phyloP scores from a whole-genome alignment of 2,329 filamentous ascomycete genomes.

The Fusarium sp. region DNA sequence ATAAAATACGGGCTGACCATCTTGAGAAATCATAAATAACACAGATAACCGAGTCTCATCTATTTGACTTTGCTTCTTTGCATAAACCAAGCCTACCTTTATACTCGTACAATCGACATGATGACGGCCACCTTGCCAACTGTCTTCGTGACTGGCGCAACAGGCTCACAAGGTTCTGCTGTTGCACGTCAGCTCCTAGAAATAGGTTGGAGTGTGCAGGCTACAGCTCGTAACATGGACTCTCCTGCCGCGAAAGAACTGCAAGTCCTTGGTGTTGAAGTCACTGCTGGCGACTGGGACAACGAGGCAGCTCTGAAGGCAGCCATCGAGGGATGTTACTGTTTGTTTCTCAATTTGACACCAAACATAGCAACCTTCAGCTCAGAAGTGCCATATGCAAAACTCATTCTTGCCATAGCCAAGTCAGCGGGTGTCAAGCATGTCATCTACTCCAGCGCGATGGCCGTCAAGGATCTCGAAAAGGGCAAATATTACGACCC shows the following conservation, averaged over 20 bases:
- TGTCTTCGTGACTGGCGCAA: conserved; percentile 16
- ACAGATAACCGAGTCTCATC: too few relatives aligned
- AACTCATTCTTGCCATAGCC: background rate
- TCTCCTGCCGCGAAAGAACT: background rate
- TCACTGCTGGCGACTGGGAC: background rate
- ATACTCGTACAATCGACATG: too few relatives aligned
- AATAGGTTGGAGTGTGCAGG: conserved; percentile 1
- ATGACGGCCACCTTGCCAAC: background rate
- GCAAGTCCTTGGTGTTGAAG: background rate
- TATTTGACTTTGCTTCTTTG: too few relatives aligned
- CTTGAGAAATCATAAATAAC: too few relatives aligned
- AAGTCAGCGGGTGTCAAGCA: conserved; percentile 2
- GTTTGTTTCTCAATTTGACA: conserved; percentile 7
- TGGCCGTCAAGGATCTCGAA: conserved; percentile 18
- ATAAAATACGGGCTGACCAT: background rate
- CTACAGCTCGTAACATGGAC: conserved; percentile 7
- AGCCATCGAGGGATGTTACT: background rate
- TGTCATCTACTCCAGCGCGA: conserved; percentile 17
- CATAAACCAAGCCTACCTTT: too few relatives aligned
- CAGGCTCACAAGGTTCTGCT: conserved; percentile 12
- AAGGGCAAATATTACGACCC: conserved; percentile 4
- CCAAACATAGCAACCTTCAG: conserved; percentile 10
- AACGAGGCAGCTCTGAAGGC: background rate
- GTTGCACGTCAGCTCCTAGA: conserved; percentile 5
- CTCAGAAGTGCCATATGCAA: conserved; percentile 1